A percentile compares a stretch with the other conserved stretches of the same genome.
Evolutionary conservation across 2,329 filamentous ascomycete genomes (phyloP).

Genomic region (Penicillium sp.): DNA sequence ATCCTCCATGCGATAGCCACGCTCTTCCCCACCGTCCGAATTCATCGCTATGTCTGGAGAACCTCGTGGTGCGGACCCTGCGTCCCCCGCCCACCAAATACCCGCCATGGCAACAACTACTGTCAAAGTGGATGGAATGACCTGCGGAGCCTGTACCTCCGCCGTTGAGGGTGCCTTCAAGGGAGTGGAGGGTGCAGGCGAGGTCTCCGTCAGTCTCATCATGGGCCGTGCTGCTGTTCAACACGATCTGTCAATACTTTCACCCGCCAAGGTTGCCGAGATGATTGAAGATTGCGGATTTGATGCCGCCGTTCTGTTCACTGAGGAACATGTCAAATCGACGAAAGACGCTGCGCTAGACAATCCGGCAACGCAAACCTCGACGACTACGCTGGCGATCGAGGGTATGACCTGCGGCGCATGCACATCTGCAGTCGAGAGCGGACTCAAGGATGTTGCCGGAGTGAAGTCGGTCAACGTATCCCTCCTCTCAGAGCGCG

Average conservation of each 20-base stretch:
- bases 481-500: constrained; percentile 79
- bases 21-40: constrained; percentile 7
- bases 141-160: constrained; percentile 90
- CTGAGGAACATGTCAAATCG: constrained; percentile 58
- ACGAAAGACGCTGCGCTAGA: constrained; percentile 36
- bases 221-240: constrained; percentile 95
- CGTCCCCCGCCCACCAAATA: constrained; percentile 19
- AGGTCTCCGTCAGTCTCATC: constrained; percentile 86
- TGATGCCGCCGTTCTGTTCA: constrained; percentile 84
- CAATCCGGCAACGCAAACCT: constrained; percentile 37
- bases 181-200: constrained; percentile 75
- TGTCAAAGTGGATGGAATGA: constrained; percentile 82
- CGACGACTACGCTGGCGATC: constrained; percentile 75
- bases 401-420: constrained; percentile 92
- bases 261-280: constrained; percentile 75
- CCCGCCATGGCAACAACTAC: constrained; percentile 83
- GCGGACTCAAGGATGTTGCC: constrained; percentile 72
- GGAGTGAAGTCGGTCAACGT: constrained; percentile 78
- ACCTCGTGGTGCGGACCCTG: constrained; percentile 20
- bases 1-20: constrained; percentile 23
- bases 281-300: constrained; percentile 92
- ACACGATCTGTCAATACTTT: constrained; percentile 75
- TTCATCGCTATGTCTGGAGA: constrained; percentile 22
- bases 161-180: constrained; percentile 93
- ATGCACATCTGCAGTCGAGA: constrained; percentile 82